Evolutionary conservation across 768 basidiomycete genomes (phyloP), one percentile per base, ranked within the genome.

Genomic region (Leccinum ochraceum): DNA sequence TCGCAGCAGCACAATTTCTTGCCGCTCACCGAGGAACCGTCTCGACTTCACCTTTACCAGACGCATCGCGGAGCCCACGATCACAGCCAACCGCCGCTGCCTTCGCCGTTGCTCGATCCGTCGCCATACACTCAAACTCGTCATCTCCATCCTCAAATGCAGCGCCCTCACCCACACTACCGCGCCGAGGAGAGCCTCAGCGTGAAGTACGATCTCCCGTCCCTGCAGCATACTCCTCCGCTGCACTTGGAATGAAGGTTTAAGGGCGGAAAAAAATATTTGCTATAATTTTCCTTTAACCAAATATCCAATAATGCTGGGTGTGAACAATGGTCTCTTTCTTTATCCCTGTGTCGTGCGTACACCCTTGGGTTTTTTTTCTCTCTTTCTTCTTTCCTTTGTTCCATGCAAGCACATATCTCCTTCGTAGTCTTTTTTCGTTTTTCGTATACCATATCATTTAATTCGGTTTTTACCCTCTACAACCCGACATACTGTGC

Each of bases 241-340:
- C 78, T 78, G 73, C 76, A 66, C 69, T 80, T 77, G 81, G 81
- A 78, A 79, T 82, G 80, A 81, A 78, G 64, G 81, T 76, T 6
- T 79, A 42, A 59, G 34, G 11, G 51, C 4, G 53, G 53, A 60
- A 60, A 63, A 62, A 59, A 57, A 60, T 34, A 28, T 63, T 22
- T 32, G 34, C 32, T 37, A 58, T 65, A 64, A 60, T 65, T 60
- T 53, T 46, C 44, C 7, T 74, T 67, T 74, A 72, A 66, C 72
- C 66, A 42, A 64, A 28, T 56, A 3, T 52, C 57, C 60, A 68
- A 66, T 72, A 72, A 72, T 72, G 46, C 22, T 44, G 54, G 62
- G 36, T 59, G 59, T 50, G 66, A 64, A 74, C 72, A 68, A 7
- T 74, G 68, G 61, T 71, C 24, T 63, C 54, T 32, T 17, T 46